Evolutionary conservation across 2,329 filamentous ascomycete species (phyloP).

Genomic region (Emergomyces africanus): DNA sequence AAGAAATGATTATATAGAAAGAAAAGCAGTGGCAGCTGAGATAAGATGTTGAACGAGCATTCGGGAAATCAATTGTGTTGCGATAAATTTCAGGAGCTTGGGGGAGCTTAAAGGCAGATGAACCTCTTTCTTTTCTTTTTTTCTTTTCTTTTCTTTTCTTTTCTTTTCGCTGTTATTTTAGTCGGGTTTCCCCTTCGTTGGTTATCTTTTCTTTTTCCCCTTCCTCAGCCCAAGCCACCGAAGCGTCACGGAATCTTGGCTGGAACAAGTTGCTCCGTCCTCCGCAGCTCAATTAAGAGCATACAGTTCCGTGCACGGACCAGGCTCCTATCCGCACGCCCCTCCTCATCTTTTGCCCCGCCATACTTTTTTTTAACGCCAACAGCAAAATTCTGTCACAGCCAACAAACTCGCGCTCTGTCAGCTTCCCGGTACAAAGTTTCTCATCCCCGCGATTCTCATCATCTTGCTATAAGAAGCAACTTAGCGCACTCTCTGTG

Average conservation of each 20-base stretch:
- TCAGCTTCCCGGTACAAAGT: neutral
- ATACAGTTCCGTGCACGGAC: neutral
- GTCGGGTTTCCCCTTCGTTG: too few species aligned
- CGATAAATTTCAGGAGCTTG: neutral
- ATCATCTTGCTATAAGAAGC: neutral
- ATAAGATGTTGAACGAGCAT: neutral
- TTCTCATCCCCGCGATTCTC: neutral
- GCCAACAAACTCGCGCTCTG: neutral
- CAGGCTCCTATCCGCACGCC: neutral
- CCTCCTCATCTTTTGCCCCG: neutral
- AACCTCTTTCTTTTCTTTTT: neutral
- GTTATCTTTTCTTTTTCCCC: conserved; percentile 1
- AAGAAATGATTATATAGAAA: too few species aligned
- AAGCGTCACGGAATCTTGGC: neutral
- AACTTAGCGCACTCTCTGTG: neutral
- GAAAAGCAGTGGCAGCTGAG: neutral
- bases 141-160: neutral
- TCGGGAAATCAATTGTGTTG: too few species aligned
- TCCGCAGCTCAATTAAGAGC: too few species aligned
- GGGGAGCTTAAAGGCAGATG: neutral
- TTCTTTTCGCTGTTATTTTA: neutral
- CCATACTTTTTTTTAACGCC: neutral
- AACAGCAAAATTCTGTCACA: neutral
- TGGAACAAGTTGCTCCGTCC: neutral
- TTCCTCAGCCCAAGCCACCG: neutral